Percentiles rank a stretch among this genome's conserved stretches.
Conservation (phyloP, 2,329 filamentous ascomycete species). For the Penicillium sp. region DNA sequence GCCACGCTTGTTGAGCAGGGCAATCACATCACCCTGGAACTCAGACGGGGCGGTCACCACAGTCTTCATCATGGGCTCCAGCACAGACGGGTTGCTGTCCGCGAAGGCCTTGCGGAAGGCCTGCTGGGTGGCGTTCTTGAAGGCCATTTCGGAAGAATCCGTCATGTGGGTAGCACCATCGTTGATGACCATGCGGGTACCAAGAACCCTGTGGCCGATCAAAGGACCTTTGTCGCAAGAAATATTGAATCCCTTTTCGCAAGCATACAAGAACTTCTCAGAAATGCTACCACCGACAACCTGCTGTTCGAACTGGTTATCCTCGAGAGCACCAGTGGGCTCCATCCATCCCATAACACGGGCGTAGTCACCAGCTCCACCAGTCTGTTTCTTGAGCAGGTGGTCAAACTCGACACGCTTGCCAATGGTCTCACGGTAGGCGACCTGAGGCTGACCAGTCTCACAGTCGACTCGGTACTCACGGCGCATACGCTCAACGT, state of each 20-base stretch:
- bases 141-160: slow-evolving; percentile 94
- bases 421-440: slow-evolving; percentile 92
- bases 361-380: slow-evolving; percentile 92
- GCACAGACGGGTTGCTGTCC: slow-evolving; percentile 73
- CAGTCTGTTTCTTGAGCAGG: slow-evolving; percentile 89
- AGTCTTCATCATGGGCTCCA: slow-evolving; percentile 98
- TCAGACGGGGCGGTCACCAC: slow-evolving; percentile 93
- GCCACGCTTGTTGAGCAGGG: slow-evolving; percentile 93
- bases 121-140: slow-evolving; percentile 91
- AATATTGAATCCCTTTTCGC: slow-evolving; percentile 87
- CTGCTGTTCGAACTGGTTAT: slow-evolving; percentile 82
- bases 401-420: slow-evolving; percentile 82
- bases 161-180: slow-evolving; percentile 97
- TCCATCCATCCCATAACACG: slow-evolving; percentile 90
- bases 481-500: slow-evolving; percentile 91
- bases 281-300: slow-evolving; percentile 87
- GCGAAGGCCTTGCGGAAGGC: slow-evolving; percentile 93
- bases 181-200: slow-evolving; percentile 85
- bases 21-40: slow-evolving; percentile 95
- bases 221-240: slow-evolving; percentile 83
- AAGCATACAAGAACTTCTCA: slow-evolving; percentile 93
- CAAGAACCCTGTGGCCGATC: slow-evolving; percentile 88
- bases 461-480: slow-evolving; percentile 96
- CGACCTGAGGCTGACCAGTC: slow-evolving; percentile 94
- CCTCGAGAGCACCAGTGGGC: slow-evolving; percentile 66